phyloP scores from a whole-genome alignment of 306 rosid species.

The Trifolium pratense region DNA sequence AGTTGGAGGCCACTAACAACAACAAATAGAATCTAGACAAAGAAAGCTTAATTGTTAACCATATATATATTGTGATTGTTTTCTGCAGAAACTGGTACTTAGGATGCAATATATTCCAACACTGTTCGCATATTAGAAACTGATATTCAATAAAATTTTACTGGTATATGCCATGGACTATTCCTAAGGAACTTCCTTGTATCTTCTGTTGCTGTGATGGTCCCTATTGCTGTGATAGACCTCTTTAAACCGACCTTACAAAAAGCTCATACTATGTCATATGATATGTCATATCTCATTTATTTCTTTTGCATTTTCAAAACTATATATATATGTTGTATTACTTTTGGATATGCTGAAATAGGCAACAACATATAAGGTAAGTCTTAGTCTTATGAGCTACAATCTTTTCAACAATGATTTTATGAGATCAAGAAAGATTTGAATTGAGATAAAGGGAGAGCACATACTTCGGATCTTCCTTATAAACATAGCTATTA shows the following conservation, averaged over 20 bases:
- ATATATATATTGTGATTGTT: too few species aligned
- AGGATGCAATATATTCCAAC: slow-evolving; percentile 16
- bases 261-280: neutral
- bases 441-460: slow-evolving; percentile 1
- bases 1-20: too few species aligned
- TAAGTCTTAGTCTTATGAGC: neutral
- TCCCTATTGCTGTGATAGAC: neutral
- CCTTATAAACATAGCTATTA: slow-evolving; percentile 37
- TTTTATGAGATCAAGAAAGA: slow-evolving; percentile 21
- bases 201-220: slow-evolving; percentile 13
- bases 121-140: slow-evolving; percentile 15
- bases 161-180: slow-evolving; percentile 48
- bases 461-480: slow-evolving; percentile 49
- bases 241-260: neutral
- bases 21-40: slow-evolving; percentile 15
- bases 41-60: neutral
- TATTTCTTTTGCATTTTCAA: slow-evolving; percentile 27
- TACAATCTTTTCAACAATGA: slow-evolving; percentile 30
- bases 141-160: slow-evolving; percentile 31
- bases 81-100: too few species aligned
- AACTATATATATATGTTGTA: neutral
- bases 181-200: slow-evolving; percentile 43
- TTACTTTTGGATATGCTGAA: slow-evolving; percentile 38
- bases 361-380: slow-evolving; percentile 28
- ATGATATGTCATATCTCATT: neutral